A percentile compares a stretch with the other conserved stretches of the same genome.
Conservation (phyloP, 495 filamentous ascomycete species). For the Aspergillus cristatus region DNA sequence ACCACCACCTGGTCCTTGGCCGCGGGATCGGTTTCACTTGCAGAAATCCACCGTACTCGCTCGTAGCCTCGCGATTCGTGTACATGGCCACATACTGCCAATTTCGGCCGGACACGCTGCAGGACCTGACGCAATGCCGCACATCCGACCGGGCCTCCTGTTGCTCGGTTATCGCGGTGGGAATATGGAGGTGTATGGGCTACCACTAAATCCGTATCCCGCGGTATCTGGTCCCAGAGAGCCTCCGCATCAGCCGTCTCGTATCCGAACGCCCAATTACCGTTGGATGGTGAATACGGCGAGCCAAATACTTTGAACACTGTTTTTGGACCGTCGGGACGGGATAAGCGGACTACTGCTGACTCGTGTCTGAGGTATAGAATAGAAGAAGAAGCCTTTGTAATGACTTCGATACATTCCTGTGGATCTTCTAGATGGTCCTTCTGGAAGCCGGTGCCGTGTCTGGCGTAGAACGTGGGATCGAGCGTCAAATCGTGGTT, state of each 20-base stretch:
- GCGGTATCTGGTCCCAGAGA: slow-evolving; percentile 41
- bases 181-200: slow-evolving; percentile 41
- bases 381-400: slow-evolving; percentile 40
- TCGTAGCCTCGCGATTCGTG: slow-evolving; percentile 41
- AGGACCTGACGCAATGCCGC: slow-evolving; percentile 25
- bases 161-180: slow-evolving; percentile 32
- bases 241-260: slow-evolving; percentile 31
- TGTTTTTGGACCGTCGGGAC: slow-evolving; percentile 51
- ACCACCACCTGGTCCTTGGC: too few relatives aligned
- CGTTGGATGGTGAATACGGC: slow-evolving; percentile 55
- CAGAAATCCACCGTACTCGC: slow-evolving; percentile 27
- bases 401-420: slow-evolving; percentile 47
- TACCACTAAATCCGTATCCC: slow-evolving; percentile 36
- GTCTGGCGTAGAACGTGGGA: slow-evolving; percentile 45
- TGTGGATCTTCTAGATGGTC: slow-evolving; percentile 45
- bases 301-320: slow-evolving; percentile 70
- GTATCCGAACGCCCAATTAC: slow-evolving; percentile 69
- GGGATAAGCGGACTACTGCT: slow-evolving; percentile 45
- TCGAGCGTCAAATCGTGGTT: slow-evolving; percentile 79
- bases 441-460: slow-evolving; percentile 51
- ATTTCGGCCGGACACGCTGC: slow-evolving; percentile 30
- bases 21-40: too few relatives aligned
- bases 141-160: slow-evolving; percentile 29
- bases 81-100: slow-evolving; percentile 43
- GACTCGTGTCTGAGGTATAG: slow-evolving; percentile 58